A percentile compares a stretch with the other conserved stretches of the same genome.
Evolutionary conservation across 805 yeast genomes (phyloP).

Genomic region (Soucietia sequanensis): DNA sequence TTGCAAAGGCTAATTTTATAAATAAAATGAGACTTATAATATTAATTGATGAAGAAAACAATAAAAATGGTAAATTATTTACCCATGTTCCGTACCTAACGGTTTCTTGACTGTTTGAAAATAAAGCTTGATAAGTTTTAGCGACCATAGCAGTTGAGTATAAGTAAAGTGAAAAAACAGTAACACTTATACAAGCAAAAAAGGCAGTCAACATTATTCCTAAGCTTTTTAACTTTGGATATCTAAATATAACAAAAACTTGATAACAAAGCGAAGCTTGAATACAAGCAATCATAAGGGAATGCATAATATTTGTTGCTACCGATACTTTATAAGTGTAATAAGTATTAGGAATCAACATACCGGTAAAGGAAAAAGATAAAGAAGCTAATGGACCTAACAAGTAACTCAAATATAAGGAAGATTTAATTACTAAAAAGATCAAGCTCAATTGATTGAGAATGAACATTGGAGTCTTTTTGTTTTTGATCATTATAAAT

Average conservation of each 20-base stretch:
- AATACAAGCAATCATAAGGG: constrained; percentile 57
- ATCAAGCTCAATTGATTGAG: constrained; percentile 64
- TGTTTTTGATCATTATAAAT: constrained; percentile 34
- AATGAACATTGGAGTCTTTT: constrained; percentile 68
- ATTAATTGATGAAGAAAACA: constrained; percentile 69
- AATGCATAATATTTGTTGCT: constrained; percentile 60
- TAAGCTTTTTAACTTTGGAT: constrained; percentile 47
- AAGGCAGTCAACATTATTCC: constrained; percentile 39
- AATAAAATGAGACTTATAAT: constrained; percentile 60
- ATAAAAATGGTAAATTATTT: constrained; percentile 53
- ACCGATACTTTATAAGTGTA: constrained; percentile 49
- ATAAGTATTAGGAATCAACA: constrained; percentile 22
- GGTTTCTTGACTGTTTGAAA: constrained; percentile 1
- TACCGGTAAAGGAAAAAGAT: constrained; percentile 39
- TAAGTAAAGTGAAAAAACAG: constrained; percentile 60
- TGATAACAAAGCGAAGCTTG: constrained; percentile 72
- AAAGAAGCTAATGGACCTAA: constrained; percentile 51
- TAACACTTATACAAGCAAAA: constrained; percentile 46
- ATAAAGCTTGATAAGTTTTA: constrained; percentile 22
- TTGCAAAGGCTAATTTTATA: constrained; percentile 65
- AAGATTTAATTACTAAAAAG: constrained; percentile 57
- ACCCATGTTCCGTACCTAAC: constrained; percentile 27
- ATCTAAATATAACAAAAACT: constrained; percentile 64
- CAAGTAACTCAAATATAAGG: constrained; percentile 54
- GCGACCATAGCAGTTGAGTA: constrained; percentile 48